Percentiles rank a stretch among this genome's conserved stretches.
Evolutionary conservation across 73 alveolate species (phyloP).

Genomic region (Paramecium pentaurelia): DNA sequence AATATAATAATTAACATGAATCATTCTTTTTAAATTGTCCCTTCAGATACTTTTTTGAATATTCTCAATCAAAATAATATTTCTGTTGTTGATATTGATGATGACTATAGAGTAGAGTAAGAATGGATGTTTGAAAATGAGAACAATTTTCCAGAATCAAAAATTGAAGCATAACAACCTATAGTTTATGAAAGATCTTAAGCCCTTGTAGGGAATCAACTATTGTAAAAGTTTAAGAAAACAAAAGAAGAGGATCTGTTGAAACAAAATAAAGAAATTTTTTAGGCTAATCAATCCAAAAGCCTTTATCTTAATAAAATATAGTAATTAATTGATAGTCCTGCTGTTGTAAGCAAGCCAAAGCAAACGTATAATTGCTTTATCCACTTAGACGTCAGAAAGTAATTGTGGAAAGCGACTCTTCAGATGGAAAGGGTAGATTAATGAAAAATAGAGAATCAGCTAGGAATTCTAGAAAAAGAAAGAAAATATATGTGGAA

Average conservation of each 20-base stretch:
- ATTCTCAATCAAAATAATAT: not conserved
- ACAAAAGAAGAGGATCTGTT: not conserved
- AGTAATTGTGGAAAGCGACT: not conserved
- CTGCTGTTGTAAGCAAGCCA: not conserved
- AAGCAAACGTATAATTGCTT: not conserved
- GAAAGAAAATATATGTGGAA: slow-evolving; percentile 70
- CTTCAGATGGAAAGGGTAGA: not conserved
- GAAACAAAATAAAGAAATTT: not conserved
- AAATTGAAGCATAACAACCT: not conserved
- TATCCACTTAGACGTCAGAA: not conserved
- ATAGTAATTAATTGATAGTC: not conserved
- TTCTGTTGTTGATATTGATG: not conserved
- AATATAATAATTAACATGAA: not conserved
- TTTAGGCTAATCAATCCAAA: slow-evolving; percentile 19
- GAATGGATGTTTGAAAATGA: not conserved
- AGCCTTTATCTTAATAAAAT: not conserved
- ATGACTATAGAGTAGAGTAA: not conserved
- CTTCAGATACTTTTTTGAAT: not conserved
- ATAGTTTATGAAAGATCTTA: not conserved
- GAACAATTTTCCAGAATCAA: not conserved
- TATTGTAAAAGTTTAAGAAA: not conserved
- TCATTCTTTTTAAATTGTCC: not conserved
- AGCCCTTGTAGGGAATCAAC: not conserved
- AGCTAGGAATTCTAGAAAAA: slow-evolving; percentile 74
- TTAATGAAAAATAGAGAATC: slow-evolving; percentile 71